Evolutionary conservation across 345 rosid genomes (phyloP).

Genomic region (Eucalyptus sp.): DNA sequence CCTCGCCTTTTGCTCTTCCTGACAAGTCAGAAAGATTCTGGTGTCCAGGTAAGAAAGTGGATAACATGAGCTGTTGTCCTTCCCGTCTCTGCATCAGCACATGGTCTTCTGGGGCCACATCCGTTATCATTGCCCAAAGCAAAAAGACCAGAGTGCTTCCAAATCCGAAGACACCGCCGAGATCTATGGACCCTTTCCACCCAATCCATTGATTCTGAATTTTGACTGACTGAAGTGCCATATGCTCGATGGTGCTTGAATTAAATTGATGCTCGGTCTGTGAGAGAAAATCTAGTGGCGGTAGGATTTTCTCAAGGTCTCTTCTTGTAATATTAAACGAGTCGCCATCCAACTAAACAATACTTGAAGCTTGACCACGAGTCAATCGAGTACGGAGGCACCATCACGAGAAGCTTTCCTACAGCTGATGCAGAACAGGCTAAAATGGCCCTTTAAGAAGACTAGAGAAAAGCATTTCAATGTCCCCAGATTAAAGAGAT

Average conservation of each 20-base stretch:
- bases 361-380: not conserved
- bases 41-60: not conserved
- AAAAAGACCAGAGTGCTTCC: not conserved
- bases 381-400: not conserved
- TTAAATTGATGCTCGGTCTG: not conserved
- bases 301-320: not conserved
- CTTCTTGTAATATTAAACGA: not conserved
- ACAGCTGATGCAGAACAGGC: not conserved
- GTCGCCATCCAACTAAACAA: not conserved
- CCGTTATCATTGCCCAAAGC: not conserved
- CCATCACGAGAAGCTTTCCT: not conserved
- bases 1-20: not conserved
- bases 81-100: not conserved
- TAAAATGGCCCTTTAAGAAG: not conserved
- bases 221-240: not conserved
- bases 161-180: not conserved
- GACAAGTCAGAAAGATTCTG: not conserved
- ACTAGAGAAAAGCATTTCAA: not conserved
- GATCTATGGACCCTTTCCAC: not conserved
- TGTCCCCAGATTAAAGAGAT: not conserved
- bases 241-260: not conserved
- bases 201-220: not conserved
- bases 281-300: not conserved
- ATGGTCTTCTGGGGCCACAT: not conserved
- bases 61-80: not conserved